phyloP scores from a whole-genome alignment of 2,329 filamentous ascomycete genomes.

The Nigrograna mackinnonii region DNA sequence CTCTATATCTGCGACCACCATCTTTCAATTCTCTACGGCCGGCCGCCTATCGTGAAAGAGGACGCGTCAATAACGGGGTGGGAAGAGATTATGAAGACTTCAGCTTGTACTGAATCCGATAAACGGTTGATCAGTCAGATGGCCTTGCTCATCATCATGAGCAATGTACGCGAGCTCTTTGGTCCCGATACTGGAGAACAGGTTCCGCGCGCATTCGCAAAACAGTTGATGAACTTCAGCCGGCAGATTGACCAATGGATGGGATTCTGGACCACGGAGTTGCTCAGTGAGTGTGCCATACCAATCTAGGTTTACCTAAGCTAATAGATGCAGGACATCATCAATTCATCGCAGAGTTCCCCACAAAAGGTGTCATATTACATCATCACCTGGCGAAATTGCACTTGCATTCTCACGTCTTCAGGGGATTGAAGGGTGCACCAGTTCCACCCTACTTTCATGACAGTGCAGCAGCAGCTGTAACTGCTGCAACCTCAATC shows the following conservation, averaged over 20 bases:
- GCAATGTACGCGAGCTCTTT: conserved; percentile 58
- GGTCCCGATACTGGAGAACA: conserved; percentile 59
- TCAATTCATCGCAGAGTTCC: conserved; percentile 52
- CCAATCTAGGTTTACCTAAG: no score
- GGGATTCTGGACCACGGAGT: conserved; percentile 50
- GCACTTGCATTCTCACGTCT: conserved; percentile 54
- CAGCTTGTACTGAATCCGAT: conserved; percentile 58
- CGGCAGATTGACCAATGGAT: conserved; percentile 55
- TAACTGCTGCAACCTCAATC: conserved; percentile 50
- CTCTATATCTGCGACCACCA: conserved; percentile 68
- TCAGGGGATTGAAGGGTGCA: conserved; percentile 52
- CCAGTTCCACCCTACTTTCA: conserved; percentile 54
- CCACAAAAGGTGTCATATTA: conserved; percentile 54
- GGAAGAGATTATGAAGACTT: conserved; percentile 58
- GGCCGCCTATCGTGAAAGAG: conserved; percentile 62
- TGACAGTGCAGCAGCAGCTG: conserved; percentile 51
- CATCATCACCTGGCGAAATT: conserved; percentile 60
- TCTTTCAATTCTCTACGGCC: conserved; percentile 64
- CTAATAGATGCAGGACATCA: conserved; percentile 43
- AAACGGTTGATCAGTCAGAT: conserved; percentile 63
- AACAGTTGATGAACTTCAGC: conserved; percentile 51
- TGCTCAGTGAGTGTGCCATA: conserved; percentile 41
- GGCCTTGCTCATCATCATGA: conserved; percentile 61
- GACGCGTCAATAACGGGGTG: conserved; percentile 61
- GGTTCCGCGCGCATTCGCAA: conserved; percentile 55